Evolutionary conservation across 257 asterid species (phyloP), one percentile per base, ranked within the genome.

Genomic region (Prunella vulgaris): DNA sequence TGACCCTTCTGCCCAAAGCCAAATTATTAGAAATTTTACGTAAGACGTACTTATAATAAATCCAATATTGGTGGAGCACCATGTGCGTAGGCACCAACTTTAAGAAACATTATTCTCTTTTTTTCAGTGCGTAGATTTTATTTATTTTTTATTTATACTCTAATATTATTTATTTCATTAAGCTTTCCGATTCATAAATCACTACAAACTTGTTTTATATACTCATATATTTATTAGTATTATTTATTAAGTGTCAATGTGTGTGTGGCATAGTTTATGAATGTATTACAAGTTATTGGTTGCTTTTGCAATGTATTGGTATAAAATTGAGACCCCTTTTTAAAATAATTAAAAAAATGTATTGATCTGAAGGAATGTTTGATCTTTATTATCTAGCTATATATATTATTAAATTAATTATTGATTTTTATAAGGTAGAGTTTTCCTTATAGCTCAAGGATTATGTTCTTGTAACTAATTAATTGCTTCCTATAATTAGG

Each of bases 1-100:
- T 69, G 78, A 78, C 71, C 69, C 83, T 78, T 81, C 18, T 54
- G 27, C 60, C 40, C 73, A 59, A 81, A 81, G 85, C 44, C 46
- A 78, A 76, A 75, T 78, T 67, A 77, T 70, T 80, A 10, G 35
- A 62, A 51, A 51, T 51, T 74, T n/a, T 58, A 62, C 44, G 72
- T 58, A 8, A 3, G 32, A 38, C n/a, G 21, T 58, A 78, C 51
- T 40, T 53, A 53, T 61, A 58, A 60, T 40, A 27, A 49, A 15
- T 24, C 17, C 18, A 30, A 38, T 61, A n/a, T n/a, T n/a, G 80
- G 78, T 71, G 80, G 80, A 71, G 70, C 73, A 71, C 60, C 7
- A 37, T 53, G 62, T 69, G 75, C 73, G 76, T 75, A 78, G 35
- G 13, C 49, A 54, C 27, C 75, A 77, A 61, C 46, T 32, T 35